phyloP scores from a whole-genome alignment of 306 rosid genomes.

The Citrullus mucosospermus region DNA sequence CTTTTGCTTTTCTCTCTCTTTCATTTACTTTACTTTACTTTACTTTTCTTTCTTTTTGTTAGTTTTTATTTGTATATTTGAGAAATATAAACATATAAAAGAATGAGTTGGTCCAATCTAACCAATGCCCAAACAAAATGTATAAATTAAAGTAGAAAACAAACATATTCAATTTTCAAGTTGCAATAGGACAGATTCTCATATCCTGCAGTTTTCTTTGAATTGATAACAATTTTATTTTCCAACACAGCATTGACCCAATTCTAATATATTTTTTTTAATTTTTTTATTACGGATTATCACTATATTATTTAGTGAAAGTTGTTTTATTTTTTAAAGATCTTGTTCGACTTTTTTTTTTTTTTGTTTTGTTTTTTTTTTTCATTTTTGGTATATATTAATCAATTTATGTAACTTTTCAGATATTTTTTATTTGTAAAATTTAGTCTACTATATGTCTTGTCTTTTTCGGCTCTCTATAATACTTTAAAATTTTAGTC shows the following conservation, averaged over 20 bases:
- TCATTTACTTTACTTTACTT: not conserved
- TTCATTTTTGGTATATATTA: too few species aligned
- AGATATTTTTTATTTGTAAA: not conserved
- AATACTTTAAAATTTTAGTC: not conserved
- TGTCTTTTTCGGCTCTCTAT: not conserved
- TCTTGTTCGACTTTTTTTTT: too few species aligned
- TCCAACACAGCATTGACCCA: not conserved
- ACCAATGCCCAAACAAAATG: conserved; percentile 25
- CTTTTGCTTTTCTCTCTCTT: conserved; percentile 22
- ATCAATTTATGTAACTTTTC: too few species aligned
- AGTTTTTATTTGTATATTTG: conserved; percentile 7
- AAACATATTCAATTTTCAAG: conserved; percentile 22
- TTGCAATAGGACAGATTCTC: conserved; percentile 61
- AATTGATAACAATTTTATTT: not conserved
- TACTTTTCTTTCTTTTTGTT: not conserved
- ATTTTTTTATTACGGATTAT: not conserved
- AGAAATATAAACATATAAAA: conserved; percentile 20
- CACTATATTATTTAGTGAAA: not conserved
- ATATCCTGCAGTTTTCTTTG: conserved; percentile 33
- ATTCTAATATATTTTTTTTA: not conserved
- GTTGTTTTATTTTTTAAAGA: not conserved
- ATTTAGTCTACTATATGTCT: too few species aligned
- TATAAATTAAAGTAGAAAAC: conserved; percentile 12
- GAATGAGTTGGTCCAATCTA: conserved; percentile 56
- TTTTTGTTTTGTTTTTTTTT: too few species aligned